These are phyloP conservation scores for Mucor plumbeus DNA, from an alignment of 371 early-diverging fungal genomes.

Conservation along the genomic window DNA sequence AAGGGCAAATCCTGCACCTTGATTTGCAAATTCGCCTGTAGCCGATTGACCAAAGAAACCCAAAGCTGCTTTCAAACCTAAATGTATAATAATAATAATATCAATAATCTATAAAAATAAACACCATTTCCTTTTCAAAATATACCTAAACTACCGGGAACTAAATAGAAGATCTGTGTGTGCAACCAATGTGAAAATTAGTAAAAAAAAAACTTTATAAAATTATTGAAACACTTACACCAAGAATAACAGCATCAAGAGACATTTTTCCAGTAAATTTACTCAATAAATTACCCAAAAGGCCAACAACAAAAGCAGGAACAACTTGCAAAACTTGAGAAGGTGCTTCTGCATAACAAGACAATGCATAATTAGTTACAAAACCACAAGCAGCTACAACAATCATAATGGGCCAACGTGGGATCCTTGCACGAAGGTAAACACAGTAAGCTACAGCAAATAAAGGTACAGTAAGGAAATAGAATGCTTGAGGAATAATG, in stretches of 20 bases:
- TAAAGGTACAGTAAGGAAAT: constrained; percentile 45
- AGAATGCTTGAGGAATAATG: constrained; percentile 34
- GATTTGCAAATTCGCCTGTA: constrained; percentile 42
- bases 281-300: constrained; percentile 58
- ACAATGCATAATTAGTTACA: constrained; percentile 39
- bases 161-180: constrained; percentile 48
- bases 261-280: constrained; percentile 61
- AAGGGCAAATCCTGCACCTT: constrained; percentile 55
- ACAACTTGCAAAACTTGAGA: constrained; percentile 50
- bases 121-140: neutral
- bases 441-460: constrained; percentile 53
- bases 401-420: constrained; percentile 51
- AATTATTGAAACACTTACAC: constrained; percentile 33
- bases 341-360: constrained; percentile 54
- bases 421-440: constrained; percentile 44
- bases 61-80: constrained; percentile 52
- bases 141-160: constrained; percentile 62
- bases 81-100: neutral
- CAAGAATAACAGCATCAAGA: constrained; percentile 60
- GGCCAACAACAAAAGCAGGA: constrained; percentile 61
- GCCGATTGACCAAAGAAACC: constrained; percentile 43
- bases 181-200: constrained; percentile 1
- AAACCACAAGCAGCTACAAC: constrained; percentile 43
- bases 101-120: neutral
- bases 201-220: neutral